Base-by-base conservation (phyloP, 2,329 filamentous ascomycete species). In the Aureobasidium leucospermi region DNA sequence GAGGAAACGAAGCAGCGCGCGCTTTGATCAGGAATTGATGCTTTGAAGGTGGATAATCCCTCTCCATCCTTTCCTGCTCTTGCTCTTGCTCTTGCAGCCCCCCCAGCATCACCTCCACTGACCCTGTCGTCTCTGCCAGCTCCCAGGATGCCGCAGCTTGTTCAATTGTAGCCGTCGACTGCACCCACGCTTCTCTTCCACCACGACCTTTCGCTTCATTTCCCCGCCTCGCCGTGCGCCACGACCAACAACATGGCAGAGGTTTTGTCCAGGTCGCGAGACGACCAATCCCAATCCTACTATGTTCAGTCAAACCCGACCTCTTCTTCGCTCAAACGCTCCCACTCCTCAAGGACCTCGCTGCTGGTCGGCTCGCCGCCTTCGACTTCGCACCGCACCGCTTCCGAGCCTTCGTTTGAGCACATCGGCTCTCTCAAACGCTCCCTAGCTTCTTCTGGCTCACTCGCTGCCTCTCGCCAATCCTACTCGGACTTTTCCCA, bases 341-440 rank as follows among this genome's bases (percentile, higher is more conserved):
- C 76, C 6, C 71, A 73, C 8, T 65, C 74, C 42, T 77, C 77
- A 34, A 70, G 75, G 55, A 72, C 76, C 23, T 75, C 77, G 45
- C 71, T 78, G 59, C 73, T 75, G 47, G 64, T 70, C 65, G 74
- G 71, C 66, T 65, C 70, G 28, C 29, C 64, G 34, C 65, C 70
- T 28, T 63, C 61, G 28, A 67, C 63, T 39, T 51, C 60, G 32
- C 60, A 32, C 10, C 57, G 59, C 36, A 57, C 52, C 39, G 29
- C 62, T 29, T 58, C 57, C 39, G 61, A 63, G 36, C 43, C 53
- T 23, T 41, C 61, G 3, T 46, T 69, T 60, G 72, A 75, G 63
- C 68, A 75, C 64, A 70, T 65, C 32, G 67, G 70, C 65, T 63
- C 61, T 51, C 31, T 63, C n/a, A 49, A 71, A 31, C 66, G 65